Percentiles rank a stretch among this genome's conserved stretches.
Conservation (phyloP, 768 basidiomycete species). For the Cystoderma amianthinum region DNA sequence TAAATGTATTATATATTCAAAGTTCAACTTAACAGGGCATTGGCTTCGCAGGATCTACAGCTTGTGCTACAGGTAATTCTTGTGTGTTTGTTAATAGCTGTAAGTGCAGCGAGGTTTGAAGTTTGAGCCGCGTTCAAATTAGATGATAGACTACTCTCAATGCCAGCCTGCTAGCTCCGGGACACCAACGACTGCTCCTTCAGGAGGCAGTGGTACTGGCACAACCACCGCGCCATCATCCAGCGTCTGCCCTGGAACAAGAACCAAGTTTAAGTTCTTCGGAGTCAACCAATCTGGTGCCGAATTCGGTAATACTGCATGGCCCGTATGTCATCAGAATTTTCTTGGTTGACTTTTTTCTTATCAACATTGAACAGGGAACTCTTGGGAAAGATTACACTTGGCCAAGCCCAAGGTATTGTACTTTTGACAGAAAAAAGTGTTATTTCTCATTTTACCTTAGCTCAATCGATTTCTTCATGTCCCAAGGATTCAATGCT, state of each 20-base stretch:
- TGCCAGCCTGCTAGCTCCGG: conserved; percentile 28
- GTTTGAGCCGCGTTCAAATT: neutral
- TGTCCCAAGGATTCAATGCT: conserved; percentile 48
- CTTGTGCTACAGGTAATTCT: conserved; percentile 34
- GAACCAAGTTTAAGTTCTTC: conserved; percentile 54
- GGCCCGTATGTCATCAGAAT: conserved; percentile 31
- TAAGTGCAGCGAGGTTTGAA: conserved; percentile 14
- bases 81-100: conserved; percentile 37
- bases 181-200: conserved; percentile 16
- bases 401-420: conserved; percentile 38
- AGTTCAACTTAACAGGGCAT: conserved; percentile 23
- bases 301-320: conserved; percentile 44
- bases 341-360: neutral
- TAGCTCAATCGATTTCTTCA: conserved; percentile 44
- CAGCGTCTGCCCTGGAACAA: conserved; percentile 27
- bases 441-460: neutral
- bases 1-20: too few relatives aligned
- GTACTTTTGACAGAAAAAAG: neutral
- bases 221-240: conserved; percentile 17
- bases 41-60: conserved; percentile 33
- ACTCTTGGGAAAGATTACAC: conserved; percentile 37
- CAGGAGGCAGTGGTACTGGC: conserved; percentile 16
- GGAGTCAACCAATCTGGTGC: conserved; percentile 60
- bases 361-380: conserved; percentile 15
- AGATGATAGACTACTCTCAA: conserved; percentile 37